Base-by-base conservation (phyloP, 202 grass and related monocot species). In the Dendrocalamus latiflorus region DNA sequence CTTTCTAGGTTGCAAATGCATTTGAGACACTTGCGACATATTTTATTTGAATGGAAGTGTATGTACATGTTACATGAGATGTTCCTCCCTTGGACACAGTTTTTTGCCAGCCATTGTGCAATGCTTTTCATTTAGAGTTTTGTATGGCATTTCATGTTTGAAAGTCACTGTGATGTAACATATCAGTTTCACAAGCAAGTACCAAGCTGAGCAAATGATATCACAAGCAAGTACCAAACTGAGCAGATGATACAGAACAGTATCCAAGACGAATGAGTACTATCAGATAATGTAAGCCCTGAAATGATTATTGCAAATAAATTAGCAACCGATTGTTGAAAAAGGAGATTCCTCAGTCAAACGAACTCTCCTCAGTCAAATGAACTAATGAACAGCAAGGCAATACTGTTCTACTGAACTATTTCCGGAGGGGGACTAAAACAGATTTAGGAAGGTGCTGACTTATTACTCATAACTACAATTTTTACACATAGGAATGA, bases 1-100 rank as follows among this genome's bases (percentile, higher is more conserved):
- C 24, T 79, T 54, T 86, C 50, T 90, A 75, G 84, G 60, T 70
- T 86, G 57, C 45, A 70, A 74, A 74, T 86, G 88, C 44, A 82
- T 74, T 55, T 16, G 73, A 74, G 73, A 86, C 70, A 73, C 36
- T 83, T 83, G 75, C 16, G 4, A 87, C 54, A 8, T 45, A 16
- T 57, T 74, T 50, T 89, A 78, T 89, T 54, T 87, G 5, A 83
- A 75, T 75, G 44, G 11, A 83, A 86, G 75, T 79, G 61, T 72
- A 47, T 86, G 41, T 78, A 83, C 13, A 47, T 71, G 37, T 12
- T 55, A 45, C 18, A 16, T 70, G n/a, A 16, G 41, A 15, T 33
- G 4, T 45, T 4, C 3, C 3, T 3, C 17, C 8, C 9, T 18
- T 20, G 15, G 16, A 4, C 18, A 3, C 0, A 26, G 17, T 14